Evolutionary conservation across 2,329 filamentous ascomycete genomes (phyloP).

Genomic region (Cytospora piceicola): DNA sequence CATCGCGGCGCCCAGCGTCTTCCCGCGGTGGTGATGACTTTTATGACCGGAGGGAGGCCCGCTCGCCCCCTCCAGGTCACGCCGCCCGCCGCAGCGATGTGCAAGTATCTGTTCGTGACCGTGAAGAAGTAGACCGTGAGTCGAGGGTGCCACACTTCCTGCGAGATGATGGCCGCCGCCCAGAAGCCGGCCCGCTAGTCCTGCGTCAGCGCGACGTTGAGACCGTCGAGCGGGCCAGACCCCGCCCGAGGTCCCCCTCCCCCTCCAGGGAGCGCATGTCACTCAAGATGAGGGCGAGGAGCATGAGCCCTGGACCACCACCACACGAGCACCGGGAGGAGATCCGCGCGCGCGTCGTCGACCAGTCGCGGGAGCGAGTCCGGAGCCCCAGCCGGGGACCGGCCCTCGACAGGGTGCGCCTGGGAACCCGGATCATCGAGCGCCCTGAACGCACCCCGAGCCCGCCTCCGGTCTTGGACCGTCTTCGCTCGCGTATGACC

Average conservation of each 20-base stretch:
- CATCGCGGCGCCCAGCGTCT: conserved; percentile 23
- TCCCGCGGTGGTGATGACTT: conserved; percentile 29
- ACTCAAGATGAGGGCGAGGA: conserved; percentile 44
- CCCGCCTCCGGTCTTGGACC: conserved; percentile 38
- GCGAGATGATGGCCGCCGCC: conserved; percentile 52
- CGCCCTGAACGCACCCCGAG: conserved; percentile 47
- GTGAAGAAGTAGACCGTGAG: conserved; percentile 48
- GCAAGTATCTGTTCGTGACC: conserved; percentile 48
- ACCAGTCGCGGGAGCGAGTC: conserved; percentile 41
- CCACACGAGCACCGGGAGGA: conserved; percentile 38
- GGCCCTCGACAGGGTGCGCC: conserved; percentile 33
- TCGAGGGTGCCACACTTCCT: conserved; percentile 55
- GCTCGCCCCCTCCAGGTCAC: conserved; percentile 22
- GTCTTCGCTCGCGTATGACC: conserved; percentile 48
- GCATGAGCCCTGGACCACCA: conserved; percentile 41
- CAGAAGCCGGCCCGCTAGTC: conserved; percentile 56
- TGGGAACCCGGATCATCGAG: conserved; percentile 43
- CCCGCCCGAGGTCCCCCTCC: conserved; percentile 50
- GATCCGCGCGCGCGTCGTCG: conserved; percentile 37
- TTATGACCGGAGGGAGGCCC: conserved; percentile 28
- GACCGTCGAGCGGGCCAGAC: conserved; percentile 53
- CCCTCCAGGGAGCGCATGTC: conserved; percentile 49
- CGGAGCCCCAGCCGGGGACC: conserved; percentile 31
- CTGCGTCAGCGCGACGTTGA: conserved; percentile 60
- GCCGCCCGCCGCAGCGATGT: conserved; percentile 36